These are phyloP conservation scores for Rhododendron molle DNA, from an alignment of 148 eudicot genomes.

Conservation along the genomic window DNA sequence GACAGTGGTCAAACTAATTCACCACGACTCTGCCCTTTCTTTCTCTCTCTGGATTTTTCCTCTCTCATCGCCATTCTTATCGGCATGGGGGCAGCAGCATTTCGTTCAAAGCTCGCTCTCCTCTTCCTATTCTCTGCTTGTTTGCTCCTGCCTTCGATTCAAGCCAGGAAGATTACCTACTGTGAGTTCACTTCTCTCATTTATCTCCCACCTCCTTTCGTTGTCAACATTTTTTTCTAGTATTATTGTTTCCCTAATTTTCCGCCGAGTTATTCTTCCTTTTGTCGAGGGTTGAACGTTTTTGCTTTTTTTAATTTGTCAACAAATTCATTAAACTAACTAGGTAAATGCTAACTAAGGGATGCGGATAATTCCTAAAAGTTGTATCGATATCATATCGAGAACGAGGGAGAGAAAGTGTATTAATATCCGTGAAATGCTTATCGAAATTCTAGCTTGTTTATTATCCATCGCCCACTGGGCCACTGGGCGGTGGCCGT, in stretches of 20 bases:
- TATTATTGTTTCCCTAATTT: neutral
- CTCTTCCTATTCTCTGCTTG: slow-evolving; percentile 11
- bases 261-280: neutral
- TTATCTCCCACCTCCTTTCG: neutral
- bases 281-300: neutral
- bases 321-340: neutral
- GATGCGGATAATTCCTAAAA: no score
- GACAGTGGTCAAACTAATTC: no score
- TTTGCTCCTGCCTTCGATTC: slow-evolving; percentile 6
- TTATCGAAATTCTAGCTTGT: no score
- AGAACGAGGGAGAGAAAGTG: no score
- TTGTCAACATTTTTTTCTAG: neutral
- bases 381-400: no score
- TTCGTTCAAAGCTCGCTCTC: neutral
- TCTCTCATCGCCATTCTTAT: neutral
- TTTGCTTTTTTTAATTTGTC: neutral
- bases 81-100: neutral
- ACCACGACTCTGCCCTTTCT: neutral
- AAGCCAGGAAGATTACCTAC: slow-evolving; percentile 14
- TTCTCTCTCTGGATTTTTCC: neutral
- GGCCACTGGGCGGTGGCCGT: no score
- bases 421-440: no score
- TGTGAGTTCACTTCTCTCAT: slow-evolving; percentile 6
- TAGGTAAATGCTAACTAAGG: no score
- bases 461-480: no score